Percentiles rank a stretch among this genome's conserved stretches.
Evolutionary conservation across 2,329 filamentous ascomycete species (phyloP).

Genomic region (Ceratocystis huliohia): DNA sequence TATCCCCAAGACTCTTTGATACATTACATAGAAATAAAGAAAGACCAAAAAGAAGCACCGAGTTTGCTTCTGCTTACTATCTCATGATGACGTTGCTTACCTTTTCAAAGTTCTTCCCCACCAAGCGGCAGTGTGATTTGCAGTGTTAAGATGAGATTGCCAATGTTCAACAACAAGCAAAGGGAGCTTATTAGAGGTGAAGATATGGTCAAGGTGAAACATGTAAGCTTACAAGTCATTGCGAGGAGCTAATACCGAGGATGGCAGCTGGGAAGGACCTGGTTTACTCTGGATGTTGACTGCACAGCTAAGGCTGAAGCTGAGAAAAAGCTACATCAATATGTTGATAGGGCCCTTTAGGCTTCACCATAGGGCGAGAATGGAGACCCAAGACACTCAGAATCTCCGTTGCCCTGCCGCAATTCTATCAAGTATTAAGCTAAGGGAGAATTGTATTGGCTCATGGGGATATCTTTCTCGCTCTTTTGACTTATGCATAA

Average conservation of each 20-base stretch:
- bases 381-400: neutral
- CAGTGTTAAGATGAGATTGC: constrained; percentile 1
- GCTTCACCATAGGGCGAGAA: neutral
- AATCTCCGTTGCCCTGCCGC: neutral
- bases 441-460: neutral
- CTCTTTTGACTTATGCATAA: neutral
- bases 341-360: neutral
- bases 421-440: neutral
- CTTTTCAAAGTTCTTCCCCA: neutral
- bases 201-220: neutral
- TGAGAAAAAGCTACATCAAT: neutral
- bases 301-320: neutral
- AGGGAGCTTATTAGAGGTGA: neutral
- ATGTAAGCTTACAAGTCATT: neutral
- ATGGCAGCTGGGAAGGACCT: constrained; percentile 1
- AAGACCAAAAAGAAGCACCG: neutral
- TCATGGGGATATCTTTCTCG: neutral
- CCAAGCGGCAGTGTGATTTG: constrained; percentile 1
- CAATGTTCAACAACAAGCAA: neutral
- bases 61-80: neutral
- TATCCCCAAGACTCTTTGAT: neutral
- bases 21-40: neutral
- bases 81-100: neutral
- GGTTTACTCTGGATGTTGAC: neutral
- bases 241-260: neutral